A percentile compares a stretch with the other conserved stretches of the same genome.
These are phyloP conservation scores for Teunomyces barrocoloradensis DNA, from an alignment of 805 yeast genomes.

Conservation along the genomic window DNA sequence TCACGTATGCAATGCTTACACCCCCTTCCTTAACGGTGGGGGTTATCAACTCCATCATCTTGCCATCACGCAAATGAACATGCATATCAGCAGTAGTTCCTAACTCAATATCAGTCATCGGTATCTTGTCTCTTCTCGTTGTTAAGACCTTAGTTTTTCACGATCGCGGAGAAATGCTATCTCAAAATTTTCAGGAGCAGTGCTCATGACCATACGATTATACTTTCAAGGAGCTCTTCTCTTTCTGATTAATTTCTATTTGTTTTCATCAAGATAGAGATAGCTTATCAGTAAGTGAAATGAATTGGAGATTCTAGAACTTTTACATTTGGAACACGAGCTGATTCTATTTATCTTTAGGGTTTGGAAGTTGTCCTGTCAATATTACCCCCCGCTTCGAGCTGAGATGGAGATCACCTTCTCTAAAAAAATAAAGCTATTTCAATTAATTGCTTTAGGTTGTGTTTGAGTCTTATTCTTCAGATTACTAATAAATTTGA, in stretches of 20 bases:
- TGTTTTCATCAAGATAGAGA: too few species aligned
- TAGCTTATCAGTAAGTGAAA: too few species aligned
- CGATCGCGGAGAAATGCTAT: constrained; percentile 1
- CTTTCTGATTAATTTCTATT: background rate
- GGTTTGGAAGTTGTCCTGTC: too few species aligned
- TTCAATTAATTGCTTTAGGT: too few species aligned
- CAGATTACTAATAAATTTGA: too few species aligned
- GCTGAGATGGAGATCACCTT: too few species aligned
- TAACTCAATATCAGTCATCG: constrained; percentile 41
- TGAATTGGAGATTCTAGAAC: too few species aligned
- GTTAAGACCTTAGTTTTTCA: background rate
- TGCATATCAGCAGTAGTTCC: constrained; percentile 90
- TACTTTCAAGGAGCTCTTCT: background rate
- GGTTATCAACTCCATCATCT: constrained; percentile 86
- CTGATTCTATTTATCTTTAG: too few species aligned
- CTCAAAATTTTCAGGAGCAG: background rate
- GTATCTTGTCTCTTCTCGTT: background rate
- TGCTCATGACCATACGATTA: background rate
- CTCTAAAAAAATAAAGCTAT: too few species aligned
- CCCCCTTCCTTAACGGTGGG: constrained; percentile 94
- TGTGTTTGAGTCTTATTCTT: too few species aligned
- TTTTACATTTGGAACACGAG: too few species aligned
- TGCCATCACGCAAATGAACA: constrained; percentile 92
- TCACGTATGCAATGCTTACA: constrained; percentile 82
- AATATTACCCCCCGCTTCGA: too few species aligned